Conservation (phyloP, 106 monocot genomes). For the Narthecium ossifragum region DNA sequence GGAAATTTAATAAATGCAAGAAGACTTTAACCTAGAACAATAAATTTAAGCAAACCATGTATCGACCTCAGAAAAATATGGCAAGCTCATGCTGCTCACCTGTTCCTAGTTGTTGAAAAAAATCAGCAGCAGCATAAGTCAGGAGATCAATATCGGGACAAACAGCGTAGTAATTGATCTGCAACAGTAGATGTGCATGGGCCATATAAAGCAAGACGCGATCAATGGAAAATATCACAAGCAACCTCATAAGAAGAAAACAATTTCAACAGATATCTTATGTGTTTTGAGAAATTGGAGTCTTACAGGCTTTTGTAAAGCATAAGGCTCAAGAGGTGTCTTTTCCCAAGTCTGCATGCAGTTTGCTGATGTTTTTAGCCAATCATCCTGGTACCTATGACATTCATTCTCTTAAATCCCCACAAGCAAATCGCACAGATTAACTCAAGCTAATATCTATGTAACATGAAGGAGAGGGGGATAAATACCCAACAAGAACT, state of each 20-base stretch:
- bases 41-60: neutral
- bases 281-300: too few relatives aligned
- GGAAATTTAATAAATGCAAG: too few relatives aligned
- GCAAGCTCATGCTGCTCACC: slow-evolving; percentile 53
- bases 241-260: neutral
- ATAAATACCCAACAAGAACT: slow-evolving; percentile 85
- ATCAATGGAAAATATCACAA: too few relatives aligned
- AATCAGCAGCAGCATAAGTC: slow-evolving; percentile 69
- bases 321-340: slow-evolving; percentile 96
- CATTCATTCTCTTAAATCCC: neutral
- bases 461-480: neutral
- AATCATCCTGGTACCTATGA: slow-evolving; percentile 96
- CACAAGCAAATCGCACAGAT: neutral
- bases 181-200: slow-evolving; percentile 19
- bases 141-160: slow-evolving; percentile 95
- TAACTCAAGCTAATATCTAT: neutral
- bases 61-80: neutral
- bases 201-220: too few relatives aligned
- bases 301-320: slow-evolving; percentile 76
- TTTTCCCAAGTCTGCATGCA: slow-evolving; percentile 81
- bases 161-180: slow-evolving; percentile 74
- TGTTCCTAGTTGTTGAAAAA: slow-evolving; percentile 84
- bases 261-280: neutral
- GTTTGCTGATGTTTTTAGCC: slow-evolving; percentile 77
- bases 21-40: neutral